Conservation (phyloP, 495 filamentous ascomycete genomes). For the Trichoderma erinaceum region DNA sequence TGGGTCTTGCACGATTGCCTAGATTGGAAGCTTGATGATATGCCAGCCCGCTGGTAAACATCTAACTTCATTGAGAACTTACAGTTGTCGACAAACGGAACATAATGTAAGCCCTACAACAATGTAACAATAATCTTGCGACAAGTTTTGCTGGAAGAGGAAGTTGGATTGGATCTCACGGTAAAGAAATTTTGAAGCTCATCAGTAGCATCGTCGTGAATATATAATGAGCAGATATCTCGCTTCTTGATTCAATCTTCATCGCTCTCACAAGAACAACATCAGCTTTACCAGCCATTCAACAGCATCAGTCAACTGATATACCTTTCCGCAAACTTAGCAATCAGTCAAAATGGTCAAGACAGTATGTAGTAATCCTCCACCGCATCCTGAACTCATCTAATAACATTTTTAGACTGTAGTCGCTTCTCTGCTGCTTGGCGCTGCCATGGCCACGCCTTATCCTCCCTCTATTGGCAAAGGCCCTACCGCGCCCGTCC, state of each 20-base stretch:
- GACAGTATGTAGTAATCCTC: neutral
- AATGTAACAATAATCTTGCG: neutral
- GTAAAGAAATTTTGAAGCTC: neutral
- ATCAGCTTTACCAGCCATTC: neutral
- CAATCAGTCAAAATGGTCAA: neutral
- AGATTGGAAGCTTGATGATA: neutral
- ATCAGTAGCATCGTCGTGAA: neutral
- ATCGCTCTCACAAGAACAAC: neutral
- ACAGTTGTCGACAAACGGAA: neutral
- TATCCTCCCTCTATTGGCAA: neutral
- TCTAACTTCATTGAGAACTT: neutral
- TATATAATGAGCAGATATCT: neutral
- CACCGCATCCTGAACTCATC: neutral
- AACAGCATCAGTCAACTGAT: neutral
- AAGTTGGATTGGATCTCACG: neutral
- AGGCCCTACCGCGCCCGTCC: neutral
- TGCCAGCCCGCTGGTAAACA: neutral
- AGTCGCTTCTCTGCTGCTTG: neutral
- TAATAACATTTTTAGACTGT: neutral
- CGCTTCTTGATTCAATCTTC: neutral
- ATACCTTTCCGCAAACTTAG: neutral
- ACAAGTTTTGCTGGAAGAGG: neutral
- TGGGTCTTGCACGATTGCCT: neutral
- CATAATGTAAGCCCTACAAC: neutral
- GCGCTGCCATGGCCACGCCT: neutral